A percentile compares a stretch with the other conserved stretches of the same genome.
Conservation (phyloP, 2,329 filamentous ascomycete genomes). For the Arthrinium puccinioides region DNA sequence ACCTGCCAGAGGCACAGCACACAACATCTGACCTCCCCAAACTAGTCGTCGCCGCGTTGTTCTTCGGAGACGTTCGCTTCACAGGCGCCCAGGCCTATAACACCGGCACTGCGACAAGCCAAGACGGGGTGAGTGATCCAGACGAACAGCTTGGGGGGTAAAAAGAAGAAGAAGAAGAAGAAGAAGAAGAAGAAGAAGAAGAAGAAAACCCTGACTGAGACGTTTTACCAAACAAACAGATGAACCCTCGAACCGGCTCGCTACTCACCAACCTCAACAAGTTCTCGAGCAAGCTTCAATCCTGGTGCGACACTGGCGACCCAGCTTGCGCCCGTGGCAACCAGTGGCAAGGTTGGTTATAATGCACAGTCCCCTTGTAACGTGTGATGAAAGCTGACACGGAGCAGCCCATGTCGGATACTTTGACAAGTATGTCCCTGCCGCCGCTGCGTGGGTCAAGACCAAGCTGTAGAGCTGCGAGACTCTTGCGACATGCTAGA, state of each 20-base stretch:
- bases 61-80: conserved; percentile 2
- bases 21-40: neutral
- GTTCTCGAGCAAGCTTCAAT: neutral
- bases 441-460: neutral
- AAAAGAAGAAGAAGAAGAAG: no score
- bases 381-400: no score
- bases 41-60: neutral
- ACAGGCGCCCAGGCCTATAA: conserved; percentile 1
- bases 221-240: no score
- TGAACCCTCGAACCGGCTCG: conserved; percentile 3
- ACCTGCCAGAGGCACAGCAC: neutral
- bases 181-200: no score
- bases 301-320: conserved; percentile 4
- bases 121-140: neutral
- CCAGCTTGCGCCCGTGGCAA: conserved; percentile 2
- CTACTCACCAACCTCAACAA: neutral
- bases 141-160: no score
- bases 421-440: conserved; percentile 1
- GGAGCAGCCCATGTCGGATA: neutral
- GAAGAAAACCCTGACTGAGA: no score
- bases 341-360: neutral
- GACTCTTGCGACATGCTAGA: no score
- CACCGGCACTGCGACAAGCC: neutral
- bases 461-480: neutral
- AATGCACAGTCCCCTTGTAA: no score